Percentiles rank a stretch among this genome's conserved stretches.
Conservation (phyloP, 2,329 filamentous ascomycete genomes). For the Apiospora saccharicola region DNA sequence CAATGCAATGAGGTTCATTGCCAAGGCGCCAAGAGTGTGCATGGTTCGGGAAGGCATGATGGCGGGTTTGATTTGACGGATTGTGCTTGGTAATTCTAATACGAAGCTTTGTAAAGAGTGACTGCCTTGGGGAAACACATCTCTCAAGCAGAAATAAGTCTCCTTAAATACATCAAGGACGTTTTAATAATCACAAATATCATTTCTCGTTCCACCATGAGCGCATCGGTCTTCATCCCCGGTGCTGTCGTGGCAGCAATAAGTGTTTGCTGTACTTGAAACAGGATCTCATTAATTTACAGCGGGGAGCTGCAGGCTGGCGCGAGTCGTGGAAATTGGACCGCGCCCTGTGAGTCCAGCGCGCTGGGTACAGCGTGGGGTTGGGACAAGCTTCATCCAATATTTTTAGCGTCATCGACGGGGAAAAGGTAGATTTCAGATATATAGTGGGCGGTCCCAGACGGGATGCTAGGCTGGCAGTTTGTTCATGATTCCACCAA, state of each 20-base stretch:
- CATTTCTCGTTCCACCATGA: not conserved
- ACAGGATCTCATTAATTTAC: not conserved
- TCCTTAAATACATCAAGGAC: not conserved
- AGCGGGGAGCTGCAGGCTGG: not conserved
- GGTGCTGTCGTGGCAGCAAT: not conserved
- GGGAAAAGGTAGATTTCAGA: not conserved
- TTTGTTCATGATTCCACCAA: constrained; percentile 8
- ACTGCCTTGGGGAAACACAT: not conserved
- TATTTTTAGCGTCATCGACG: not conserved
- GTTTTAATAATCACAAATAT: not conserved
- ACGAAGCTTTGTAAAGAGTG: not conserved
- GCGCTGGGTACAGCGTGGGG: not conserved
- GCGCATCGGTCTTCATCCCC: not conserved
- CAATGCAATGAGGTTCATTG: not conserved
- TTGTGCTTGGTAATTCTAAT: not conserved
- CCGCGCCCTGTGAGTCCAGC: not conserved
- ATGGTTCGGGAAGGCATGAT: not conserved
- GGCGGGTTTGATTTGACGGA: not conserved
- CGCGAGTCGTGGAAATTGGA: constrained; percentile 11
- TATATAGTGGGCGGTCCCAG: not conserved
- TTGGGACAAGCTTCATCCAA: constrained; percentile 14
- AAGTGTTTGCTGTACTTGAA: constrained; percentile 3
- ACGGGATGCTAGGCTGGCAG: not conserved
- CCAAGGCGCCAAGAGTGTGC: not conserved
- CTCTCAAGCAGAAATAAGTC: not conserved